Conservation (phyloP, 768 basidiomycete species). For the Auriculariales sp. region DNA sequence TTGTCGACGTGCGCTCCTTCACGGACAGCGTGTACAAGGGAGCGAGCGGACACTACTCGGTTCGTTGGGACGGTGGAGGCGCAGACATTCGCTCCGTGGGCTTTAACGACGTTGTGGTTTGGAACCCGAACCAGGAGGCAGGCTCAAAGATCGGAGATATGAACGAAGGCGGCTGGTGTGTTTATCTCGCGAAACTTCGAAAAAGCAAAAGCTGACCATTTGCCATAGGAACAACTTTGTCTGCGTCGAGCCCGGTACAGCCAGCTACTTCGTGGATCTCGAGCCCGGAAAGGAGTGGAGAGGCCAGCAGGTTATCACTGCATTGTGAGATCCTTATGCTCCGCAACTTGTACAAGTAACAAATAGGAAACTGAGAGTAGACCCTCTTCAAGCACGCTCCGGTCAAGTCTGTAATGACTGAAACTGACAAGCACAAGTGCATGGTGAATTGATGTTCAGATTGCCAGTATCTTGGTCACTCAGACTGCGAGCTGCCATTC, state of each 20-base stretch:
- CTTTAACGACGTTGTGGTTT: slow-evolving; percentile 75
- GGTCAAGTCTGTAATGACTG: no score
- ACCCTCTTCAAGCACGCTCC: no score
- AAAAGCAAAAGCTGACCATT: background rate
- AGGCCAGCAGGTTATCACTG: slow-evolving; percentile 56
- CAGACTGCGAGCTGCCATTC: no score
- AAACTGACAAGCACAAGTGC: no score
- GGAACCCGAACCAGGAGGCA: slow-evolving; percentile 72
- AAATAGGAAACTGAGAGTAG: no score
- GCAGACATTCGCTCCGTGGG: slow-evolving; percentile 36
- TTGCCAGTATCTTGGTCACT: no score
- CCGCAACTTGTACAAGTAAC: no score
- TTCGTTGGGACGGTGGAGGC: slow-evolving; percentile 45
- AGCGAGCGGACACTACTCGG: slow-evolving; percentile 37
- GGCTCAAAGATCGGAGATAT: slow-evolving; percentile 76
- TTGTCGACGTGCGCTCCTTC: slow-evolving; percentile 47
- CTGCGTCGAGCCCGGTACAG: slow-evolving; percentile 86
- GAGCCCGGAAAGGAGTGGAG: slow-evolving; percentile 57
- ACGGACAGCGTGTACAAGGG: slow-evolving; percentile 74
- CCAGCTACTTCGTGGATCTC: slow-evolving; percentile 53
- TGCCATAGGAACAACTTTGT: slow-evolving; percentile 58
- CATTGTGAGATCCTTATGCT: slow-evolving; percentile 19
- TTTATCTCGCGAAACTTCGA: slow-evolving; percentile 1
- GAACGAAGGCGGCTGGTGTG: slow-evolving; percentile 79
- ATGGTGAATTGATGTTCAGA: no score